These are phyloP conservation scores for Cyanidioschyzon merolae DNA, from an alignment of 23 red algal genomes.

Conservation along the genomic window DNA sequence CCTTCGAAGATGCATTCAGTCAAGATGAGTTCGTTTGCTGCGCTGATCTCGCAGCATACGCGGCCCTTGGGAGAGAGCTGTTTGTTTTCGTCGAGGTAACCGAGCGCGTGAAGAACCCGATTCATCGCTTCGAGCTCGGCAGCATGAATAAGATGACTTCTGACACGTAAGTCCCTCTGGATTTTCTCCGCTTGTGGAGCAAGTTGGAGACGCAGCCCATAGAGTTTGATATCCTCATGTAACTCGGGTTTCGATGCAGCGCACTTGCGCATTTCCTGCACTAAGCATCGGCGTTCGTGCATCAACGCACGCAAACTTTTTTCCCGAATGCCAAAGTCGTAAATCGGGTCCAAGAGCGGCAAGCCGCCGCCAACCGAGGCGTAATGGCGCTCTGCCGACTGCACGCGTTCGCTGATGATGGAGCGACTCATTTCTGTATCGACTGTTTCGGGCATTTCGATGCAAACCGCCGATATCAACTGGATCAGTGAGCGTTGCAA, in stretches of 20 bases:
- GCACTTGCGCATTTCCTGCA: slow-evolving; percentile 49
- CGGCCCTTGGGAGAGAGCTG: slow-evolving; percentile 27
- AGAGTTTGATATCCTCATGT: neutral
- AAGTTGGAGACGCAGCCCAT: neutral
- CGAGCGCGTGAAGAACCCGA: slow-evolving; percentile 29
- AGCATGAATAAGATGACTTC: slow-evolving; percentile 20
- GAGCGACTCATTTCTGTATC: neutral
- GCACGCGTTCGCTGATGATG: neutral
- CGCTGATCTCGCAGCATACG: slow-evolving; percentile 44
- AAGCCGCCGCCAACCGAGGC: slow-evolving; percentile 1
- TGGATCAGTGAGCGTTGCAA: neutral
- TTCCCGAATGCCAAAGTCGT: slow-evolving; percentile 56
- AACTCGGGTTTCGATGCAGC: slow-evolving; percentile 9
- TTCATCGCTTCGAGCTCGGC: slow-evolving; percentile 32
- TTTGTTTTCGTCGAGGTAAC: slow-evolving; percentile 24
- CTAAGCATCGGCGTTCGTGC: neutral
- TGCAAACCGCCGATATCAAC: neutral
- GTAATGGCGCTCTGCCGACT: neutral
- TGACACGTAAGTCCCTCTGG: neutral
- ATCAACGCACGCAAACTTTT: slow-evolving; percentile 47
- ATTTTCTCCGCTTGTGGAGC: neutral
- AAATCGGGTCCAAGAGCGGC: slow-evolving; percentile 72
- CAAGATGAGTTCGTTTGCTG: slow-evolving; percentile 43
- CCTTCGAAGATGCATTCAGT: slow-evolving; percentile 47
- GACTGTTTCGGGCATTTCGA: neutral